Conservation (phyloP, 257 asterid genomes). For the Gentiana straminea region DNA sequence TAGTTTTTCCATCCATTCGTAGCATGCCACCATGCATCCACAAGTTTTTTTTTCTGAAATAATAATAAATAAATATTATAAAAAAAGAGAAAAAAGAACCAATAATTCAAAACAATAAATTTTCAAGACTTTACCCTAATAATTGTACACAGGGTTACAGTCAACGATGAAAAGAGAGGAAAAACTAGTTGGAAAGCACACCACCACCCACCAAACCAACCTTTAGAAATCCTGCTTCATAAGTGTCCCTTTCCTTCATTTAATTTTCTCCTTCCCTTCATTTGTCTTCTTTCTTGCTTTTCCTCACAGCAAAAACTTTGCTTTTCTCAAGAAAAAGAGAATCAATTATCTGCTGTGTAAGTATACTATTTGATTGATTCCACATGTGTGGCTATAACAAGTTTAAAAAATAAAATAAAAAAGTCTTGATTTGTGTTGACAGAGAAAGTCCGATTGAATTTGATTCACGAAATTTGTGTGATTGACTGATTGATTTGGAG, state of each 20-base stretch:
- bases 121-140: constrained; percentile 1
- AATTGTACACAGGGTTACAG: background rate
- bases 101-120: background rate
- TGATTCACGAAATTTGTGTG: background rate
- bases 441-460: background rate
- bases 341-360: background rate
- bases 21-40: no score
- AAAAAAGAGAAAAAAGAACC: background rate
- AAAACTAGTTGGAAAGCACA: constrained; percentile 10
- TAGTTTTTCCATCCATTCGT: no score
- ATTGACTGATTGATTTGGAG: background rate
- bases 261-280: constrained; percentile 6
- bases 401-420: background rate
- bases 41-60: no score
- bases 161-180: background rate
- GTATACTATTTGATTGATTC: background rate
- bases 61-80: background rate
- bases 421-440: background rate
- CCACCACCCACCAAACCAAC: background rate
- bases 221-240: background rate
- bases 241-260: background rate
- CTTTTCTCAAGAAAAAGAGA: constrained; percentile 14
- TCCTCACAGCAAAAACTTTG: constrained; percentile 1
- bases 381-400: background rate
- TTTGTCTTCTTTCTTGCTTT: constrained; percentile 6